A percentile compares a stretch with the other conserved stretches of the same genome.
Conservation (phyloP, 768 basidiomycete genomes). For the Lentinula boryana region DNA sequence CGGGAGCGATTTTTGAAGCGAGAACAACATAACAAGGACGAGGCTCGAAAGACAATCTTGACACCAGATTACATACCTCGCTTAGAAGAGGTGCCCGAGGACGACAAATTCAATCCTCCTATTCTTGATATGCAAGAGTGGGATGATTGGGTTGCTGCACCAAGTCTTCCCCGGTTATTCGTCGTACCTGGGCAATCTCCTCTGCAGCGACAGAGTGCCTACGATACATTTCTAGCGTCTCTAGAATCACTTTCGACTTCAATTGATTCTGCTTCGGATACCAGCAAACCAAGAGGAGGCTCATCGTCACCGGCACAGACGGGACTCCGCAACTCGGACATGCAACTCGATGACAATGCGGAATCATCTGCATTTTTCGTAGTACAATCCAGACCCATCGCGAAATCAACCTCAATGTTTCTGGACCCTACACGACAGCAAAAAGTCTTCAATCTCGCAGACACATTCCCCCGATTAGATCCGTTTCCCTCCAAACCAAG, state of each 20-base stretch:
- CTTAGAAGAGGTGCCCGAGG: background rate
- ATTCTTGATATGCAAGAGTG: constrained; percentile 1
- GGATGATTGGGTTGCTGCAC: constrained; percentile 1
- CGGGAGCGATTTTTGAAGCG: background rate
- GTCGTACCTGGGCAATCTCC: constrained; percentile 1
- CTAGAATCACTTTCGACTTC: background rate
- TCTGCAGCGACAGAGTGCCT: background rate
- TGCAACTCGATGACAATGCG: background rate
- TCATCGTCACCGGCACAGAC: background rate
- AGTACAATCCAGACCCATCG: background rate
- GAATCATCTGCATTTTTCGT: background rate
- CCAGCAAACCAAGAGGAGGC: background rate
- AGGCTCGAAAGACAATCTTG: background rate
- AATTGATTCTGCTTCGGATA: background rate
- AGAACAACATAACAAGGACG: background rate
- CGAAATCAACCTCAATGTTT: background rate
- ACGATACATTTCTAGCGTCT: background rate
- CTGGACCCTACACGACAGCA: background rate
- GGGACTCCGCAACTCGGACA: background rate
- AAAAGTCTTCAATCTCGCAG: background rate
- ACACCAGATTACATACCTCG: background rate
- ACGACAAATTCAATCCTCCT: background rate
- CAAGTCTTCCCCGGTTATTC: background rate
- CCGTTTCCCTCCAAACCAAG: background rate
- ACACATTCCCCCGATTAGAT: background rate